Conservation (phyloP, 164 flowering plant genomes). For the Platanus orientalis region DNA sequence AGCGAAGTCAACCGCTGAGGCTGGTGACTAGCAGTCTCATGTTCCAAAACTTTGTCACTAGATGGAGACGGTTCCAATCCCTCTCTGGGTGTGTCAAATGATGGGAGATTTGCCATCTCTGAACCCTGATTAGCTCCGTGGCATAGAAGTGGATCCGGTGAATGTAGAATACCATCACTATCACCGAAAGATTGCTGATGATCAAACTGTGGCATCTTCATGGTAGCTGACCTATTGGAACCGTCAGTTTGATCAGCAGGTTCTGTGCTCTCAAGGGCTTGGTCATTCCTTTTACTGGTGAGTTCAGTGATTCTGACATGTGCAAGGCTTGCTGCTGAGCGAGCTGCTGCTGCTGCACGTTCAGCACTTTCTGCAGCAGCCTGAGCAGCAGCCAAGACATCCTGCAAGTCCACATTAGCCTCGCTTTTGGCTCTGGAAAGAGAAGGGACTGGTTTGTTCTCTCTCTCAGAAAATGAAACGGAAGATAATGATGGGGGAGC, state of each 20-base stretch:
- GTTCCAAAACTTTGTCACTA: constrained; percentile 17
- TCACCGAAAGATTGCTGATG: constrained; percentile 26
- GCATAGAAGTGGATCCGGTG: constrained; percentile 17
- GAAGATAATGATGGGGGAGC: constrained; percentile 52
- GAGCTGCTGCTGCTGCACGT: constrained; percentile 91
- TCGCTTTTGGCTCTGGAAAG: constrained; percentile 39
- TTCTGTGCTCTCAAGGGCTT: constrained; percentile 23
- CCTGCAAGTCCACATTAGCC: constrained; percentile 60
- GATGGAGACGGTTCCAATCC: constrained; percentile 30
- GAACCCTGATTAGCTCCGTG: constrained; percentile 7
- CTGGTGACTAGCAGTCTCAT: constrained; percentile 23
- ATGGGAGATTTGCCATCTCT: constrained; percentile 21
- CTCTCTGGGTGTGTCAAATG: constrained; percentile 27
- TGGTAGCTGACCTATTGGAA: constrained; percentile 11
- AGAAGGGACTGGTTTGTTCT: constrained; percentile 14
- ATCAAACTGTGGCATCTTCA: constrained; percentile 23
- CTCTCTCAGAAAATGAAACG: constrained; percentile 22
- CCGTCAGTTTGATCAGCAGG: constrained; percentile 25
- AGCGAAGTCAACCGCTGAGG: constrained; percentile 53
- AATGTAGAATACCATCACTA: constrained; percentile 12
- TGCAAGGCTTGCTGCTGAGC: constrained; percentile 89
- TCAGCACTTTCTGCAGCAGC: constrained; percentile 93
- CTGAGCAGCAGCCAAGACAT: constrained; percentile 85
- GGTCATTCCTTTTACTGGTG: constrained; percentile 37
- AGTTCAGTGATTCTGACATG: constrained; percentile 73